phyloP scores from a whole-genome alignment of 2,329 filamentous ascomycete species.

The Trichoderma breve region DNA sequence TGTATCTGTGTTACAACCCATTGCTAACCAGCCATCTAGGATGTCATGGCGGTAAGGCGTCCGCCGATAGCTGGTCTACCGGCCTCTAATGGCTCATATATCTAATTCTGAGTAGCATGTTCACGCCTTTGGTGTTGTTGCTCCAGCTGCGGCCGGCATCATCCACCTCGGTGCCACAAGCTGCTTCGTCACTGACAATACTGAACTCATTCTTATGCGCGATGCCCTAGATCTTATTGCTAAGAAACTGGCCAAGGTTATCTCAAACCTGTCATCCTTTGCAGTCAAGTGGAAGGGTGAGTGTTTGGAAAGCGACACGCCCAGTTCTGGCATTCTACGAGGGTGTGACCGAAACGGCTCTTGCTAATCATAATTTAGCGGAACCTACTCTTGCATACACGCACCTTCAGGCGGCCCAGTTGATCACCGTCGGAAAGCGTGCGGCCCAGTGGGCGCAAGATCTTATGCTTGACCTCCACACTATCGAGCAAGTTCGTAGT shows the following conservation, averaged over 20 bases:
- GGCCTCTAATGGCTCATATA: background rate
- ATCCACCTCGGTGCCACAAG: slow-evolving; percentile 66
- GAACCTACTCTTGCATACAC: slow-evolving; percentile 75
- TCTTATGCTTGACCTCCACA: slow-evolving; percentile 64
- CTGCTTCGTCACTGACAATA: slow-evolving; percentile 69
- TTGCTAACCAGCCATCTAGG: slow-evolving; percentile 25
- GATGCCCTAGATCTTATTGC: slow-evolving; percentile 70
- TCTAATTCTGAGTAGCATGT: slow-evolving; percentile 49
- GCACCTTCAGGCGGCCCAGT: slow-evolving; percentile 53
- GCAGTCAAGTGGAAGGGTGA: slow-evolving; percentile 64
- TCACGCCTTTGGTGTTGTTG: slow-evolving; percentile 69
- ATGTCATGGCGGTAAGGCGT: slow-evolving; percentile 57
- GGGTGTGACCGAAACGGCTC: background rate
- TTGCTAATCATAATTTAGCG: slow-evolving; percentile 26
- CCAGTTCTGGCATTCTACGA: background rate
- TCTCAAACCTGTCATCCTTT: slow-evolving; percentile 71
- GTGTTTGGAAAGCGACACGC: too few species aligned
- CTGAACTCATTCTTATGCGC: slow-evolving; percentile 68
- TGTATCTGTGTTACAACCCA: slow-evolving; percentile 16
- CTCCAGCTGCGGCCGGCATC: slow-evolving; percentile 75
- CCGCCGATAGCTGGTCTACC: background rate
- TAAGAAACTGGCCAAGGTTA: slow-evolving; percentile 74
- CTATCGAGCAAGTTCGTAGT: slow-evolving; percentile 66
- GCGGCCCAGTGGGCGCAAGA: slow-evolving; percentile 68
- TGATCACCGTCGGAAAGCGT: background rate